Percentiles rank a stretch among this genome's conserved stretches.
These are phyloP conservation scores for Colletotrichum karsti DNA, from an alignment of 2,329 filamentous ascomycete species.

Conservation along the genomic window DNA sequence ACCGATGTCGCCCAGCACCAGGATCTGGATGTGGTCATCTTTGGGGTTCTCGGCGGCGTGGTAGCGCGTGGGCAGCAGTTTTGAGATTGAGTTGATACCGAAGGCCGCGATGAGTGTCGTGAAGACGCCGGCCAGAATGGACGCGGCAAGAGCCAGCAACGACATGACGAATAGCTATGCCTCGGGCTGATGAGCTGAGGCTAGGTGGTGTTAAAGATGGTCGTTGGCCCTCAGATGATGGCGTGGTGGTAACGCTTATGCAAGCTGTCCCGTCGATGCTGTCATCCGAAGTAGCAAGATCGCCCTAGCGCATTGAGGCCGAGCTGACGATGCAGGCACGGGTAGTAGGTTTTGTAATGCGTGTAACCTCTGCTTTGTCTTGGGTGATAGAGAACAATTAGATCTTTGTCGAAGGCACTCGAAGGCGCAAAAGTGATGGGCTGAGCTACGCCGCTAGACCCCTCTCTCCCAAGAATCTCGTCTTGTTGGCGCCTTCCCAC, in stretches of 20 bases:
- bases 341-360: background rate
- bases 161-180: slow-evolving; percentile 7
- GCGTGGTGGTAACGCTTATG: slow-evolving; percentile 13
- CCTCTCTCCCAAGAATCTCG: slow-evolving; percentile 22
- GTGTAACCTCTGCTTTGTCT: background rate
- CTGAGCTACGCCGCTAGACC: too few relatives aligned
- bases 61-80: slow-evolving; percentile 44
- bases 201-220: slow-evolving; percentile 6
- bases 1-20: slow-evolving; percentile 95
- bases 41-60: slow-evolving; percentile 41
- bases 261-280: slow-evolving; percentile 18
- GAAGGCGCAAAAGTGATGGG: background rate
- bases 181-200: background rate
- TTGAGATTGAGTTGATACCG: slow-evolving; percentile 29
- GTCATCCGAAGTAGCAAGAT: slow-evolving; percentile 26
- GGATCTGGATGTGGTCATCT: slow-evolving; percentile 72
- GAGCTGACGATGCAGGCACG: background rate
- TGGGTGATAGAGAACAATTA: background rate
- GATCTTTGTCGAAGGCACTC: background rate
- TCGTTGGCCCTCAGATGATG: background rate
- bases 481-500: slow-evolving; percentile 27
- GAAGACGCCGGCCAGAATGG: slow-evolving; percentile 20
- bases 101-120: slow-evolving; percentile 20
- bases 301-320: slow-evolving; percentile 10
- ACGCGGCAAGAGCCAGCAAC: slow-evolving; percentile 4